phyloP scores from a whole-genome alignment of 352 stramenopile species.

The Phytophthora colocasiae region DNA sequence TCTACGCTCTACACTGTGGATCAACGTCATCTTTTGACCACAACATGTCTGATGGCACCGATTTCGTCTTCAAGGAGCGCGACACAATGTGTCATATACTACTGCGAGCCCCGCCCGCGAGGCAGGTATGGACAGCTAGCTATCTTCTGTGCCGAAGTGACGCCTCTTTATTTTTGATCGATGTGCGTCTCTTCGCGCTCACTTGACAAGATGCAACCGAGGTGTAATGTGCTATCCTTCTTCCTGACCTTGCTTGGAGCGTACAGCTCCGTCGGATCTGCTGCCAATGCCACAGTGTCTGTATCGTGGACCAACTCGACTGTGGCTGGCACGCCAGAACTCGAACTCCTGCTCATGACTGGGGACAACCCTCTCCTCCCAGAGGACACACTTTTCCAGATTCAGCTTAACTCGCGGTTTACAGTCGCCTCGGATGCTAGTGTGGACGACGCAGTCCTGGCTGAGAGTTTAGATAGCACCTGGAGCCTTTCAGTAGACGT shows the following conservation, averaged over 20 bases:
- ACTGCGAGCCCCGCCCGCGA: no score
- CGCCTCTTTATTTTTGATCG: neutral
- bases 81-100: no score
- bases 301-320: slow-evolving; percentile 41
- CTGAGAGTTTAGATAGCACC: slow-evolving; percentile 27
- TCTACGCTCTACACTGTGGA: no score
- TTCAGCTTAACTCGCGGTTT: slow-evolving; percentile 39
- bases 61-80: no score
- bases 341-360: slow-evolving; percentile 37
- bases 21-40: no score
- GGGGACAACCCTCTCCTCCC: slow-evolving; percentile 32
- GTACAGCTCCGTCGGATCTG: neutral
- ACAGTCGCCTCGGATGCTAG: slow-evolving; percentile 21
- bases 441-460: slow-evolving; percentile 26
- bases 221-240: slow-evolving; percentile 4
- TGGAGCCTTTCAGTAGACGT: slow-evolving; percentile 31
- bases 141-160: no score
- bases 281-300: slow-evolving; percentile 4
- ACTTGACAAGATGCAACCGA: slow-evolving; percentile 19
- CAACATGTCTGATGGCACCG: no score
- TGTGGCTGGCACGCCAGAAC: slow-evolving; percentile 17
- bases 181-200: slow-evolving; percentile 16
- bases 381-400: slow-evolving; percentile 36
- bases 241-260: slow-evolving; percentile 16
- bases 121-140: no score